These are phyloP conservation scores for Dujonia santamariae DNA, from an alignment of 1,139 yeast genomes.

Conservation along the genomic window DNA sequence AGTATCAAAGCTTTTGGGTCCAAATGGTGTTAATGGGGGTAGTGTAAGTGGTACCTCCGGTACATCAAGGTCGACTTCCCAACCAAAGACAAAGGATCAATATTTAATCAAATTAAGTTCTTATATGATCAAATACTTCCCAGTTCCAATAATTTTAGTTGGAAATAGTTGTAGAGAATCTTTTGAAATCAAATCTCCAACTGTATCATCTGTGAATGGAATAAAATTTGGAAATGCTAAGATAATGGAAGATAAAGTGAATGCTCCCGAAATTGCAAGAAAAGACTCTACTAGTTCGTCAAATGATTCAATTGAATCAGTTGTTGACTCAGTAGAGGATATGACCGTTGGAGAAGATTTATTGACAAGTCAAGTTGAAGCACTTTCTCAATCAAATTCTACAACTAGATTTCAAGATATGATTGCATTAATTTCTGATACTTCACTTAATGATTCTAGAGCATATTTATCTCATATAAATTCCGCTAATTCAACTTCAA, in stretches of 20 bases:
- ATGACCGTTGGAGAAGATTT: not conserved
- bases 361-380: conserved; percentile 1
- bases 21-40: conserved; percentile 1
- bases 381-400: not conserved
- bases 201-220: not conserved
- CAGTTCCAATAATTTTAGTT: conserved; percentile 39
- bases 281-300: conserved; percentile 4
- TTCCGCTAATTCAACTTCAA: conserved; percentile 15
- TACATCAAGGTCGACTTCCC: not conserved
- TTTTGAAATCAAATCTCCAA: not conserved
- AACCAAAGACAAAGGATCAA: conserved; percentile 11
- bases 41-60: not conserved
- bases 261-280: not conserved
- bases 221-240: conserved; percentile 1
- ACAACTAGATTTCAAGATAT: conserved; percentile 19
- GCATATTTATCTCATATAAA: conserved; percentile 17
- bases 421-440: conserved; percentile 27
- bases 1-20: not conserved
- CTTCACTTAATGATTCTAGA: conserved; percentile 24
- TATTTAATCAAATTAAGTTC: conserved; percentile 38
- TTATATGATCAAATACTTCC: conserved; percentile 38
- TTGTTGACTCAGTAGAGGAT: conserved; percentile 6
- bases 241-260: not conserved
- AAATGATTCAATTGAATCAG: conserved; percentile 5
- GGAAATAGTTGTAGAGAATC: conserved; percentile 20